These are phyloP conservation scores for Acorus gramineus DNA, from an alignment of 106 monocot species.

Conservation along the genomic window DNA sequence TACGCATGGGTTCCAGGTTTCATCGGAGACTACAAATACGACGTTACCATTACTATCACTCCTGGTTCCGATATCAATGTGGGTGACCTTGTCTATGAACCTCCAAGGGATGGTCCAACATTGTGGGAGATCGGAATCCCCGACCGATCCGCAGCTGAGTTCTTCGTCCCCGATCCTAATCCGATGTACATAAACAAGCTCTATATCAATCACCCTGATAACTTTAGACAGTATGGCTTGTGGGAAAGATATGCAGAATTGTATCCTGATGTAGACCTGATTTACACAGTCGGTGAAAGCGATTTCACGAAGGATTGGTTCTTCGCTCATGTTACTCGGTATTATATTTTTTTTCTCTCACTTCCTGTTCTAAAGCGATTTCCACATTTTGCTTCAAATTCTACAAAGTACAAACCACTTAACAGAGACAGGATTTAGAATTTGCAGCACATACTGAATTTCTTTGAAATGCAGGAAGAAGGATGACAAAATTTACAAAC, in stretches of 20 bases:
- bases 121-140: neutral
- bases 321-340: slow-evolving; percentile 1
- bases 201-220: neutral
- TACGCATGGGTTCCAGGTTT: neutral
- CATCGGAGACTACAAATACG: neutral
- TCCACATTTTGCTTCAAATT: too few relatives aligned
- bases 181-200: neutral
- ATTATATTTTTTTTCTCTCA: too few relatives aligned
- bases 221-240: neutral
- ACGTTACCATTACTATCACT: neutral
- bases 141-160: neutral
- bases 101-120: neutral
- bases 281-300: neutral
- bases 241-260: neutral
- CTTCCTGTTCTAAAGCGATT: too few relatives aligned
- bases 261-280: neutral
- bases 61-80: neutral
- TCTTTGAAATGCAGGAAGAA: slow-evolving; percentile 3
- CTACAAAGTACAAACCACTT: too few relatives aligned
- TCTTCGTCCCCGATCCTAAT: slow-evolving; percentile 1
- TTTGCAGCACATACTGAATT: neutral
- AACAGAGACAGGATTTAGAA: too few relatives aligned
- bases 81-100: slow-evolving; percentile 1
- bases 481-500: neutral
- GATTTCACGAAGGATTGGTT: neutral